phyloP scores from a whole-genome alignment of 2,329 filamentous ascomycete genomes.

The Rugonectria rugulosa region DNA sequence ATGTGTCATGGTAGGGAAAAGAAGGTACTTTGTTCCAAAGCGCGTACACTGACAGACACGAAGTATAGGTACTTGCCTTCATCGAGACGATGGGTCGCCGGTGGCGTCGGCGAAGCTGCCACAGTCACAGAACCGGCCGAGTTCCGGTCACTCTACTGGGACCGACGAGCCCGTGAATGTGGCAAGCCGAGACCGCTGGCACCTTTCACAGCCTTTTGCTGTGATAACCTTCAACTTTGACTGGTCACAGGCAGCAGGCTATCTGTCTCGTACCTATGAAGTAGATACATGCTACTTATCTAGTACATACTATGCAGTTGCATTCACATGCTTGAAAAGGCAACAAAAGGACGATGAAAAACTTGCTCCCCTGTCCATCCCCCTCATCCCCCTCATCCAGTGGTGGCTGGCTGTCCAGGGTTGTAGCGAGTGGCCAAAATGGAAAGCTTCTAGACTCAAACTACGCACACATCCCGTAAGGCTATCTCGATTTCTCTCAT shows the following conservation, averaged over 20 bases:
- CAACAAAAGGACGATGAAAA: background rate
- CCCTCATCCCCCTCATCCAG: no score
- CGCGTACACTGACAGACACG: no score
- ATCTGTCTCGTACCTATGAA: no score
- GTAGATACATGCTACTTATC: no score
- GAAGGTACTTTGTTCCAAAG: no score
- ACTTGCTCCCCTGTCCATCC: background rate
- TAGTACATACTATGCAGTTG: no score
- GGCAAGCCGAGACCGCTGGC: background rate
- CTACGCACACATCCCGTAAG: conserved; percentile 6
- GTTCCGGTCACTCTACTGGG: conserved; percentile 24
- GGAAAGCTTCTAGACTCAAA: conserved; percentile 28
- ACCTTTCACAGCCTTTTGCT: no score
- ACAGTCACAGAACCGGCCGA: conserved; percentile 23
- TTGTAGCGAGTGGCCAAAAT: conserved; percentile 25
- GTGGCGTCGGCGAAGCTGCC: conserved; percentile 25
- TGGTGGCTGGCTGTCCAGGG: background rate
- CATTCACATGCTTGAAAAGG: background rate
- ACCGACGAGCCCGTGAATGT: conserved; percentile 1
- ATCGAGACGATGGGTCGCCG: conserved; percentile 5
- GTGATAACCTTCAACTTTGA: no score
- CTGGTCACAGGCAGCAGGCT: no score
- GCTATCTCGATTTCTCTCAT: conserved; percentile 16
- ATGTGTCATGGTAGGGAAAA: conserved; percentile 16
- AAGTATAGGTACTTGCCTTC: no score